Base-by-base conservation (phyloP, 78 protist species). In the Paratrimastix pyriformis region DNA sequence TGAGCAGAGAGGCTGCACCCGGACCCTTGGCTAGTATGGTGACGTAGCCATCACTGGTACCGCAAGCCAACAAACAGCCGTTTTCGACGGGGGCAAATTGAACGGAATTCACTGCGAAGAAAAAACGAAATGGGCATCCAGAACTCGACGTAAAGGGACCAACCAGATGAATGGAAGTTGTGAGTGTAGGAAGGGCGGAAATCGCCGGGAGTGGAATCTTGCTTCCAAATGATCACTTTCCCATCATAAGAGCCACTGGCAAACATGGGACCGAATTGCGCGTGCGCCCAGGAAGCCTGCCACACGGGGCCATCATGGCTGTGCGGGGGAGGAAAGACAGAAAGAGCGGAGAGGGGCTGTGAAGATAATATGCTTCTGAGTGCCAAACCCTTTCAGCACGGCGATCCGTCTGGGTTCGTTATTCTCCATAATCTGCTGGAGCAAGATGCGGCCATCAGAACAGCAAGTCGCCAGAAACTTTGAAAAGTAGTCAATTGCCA, bases 201-300 rank as follows among this genome's bases (percentile, higher is more conserved):
- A n/a, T n/a, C n/a, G n/a, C n/a, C n/a, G n/a, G n/a, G n/a, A n/a
- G n/a, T n/a, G n/a, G n/a, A n/a, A n/a, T n/a, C n/a, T 64, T 70
- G 75, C 58, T 83, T 85, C 98, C 98, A 94, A n/a, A 96, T 76
- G 44, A 90, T 73, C 21, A 94, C 94, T 40, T 78, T 84, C n/a
- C 87, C 42, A 76, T 96, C 99, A 72, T 93, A 90, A 18, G 93
- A 82, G 74, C 96, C 89, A 37, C 97, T 86, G 5, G 98, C 98
- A 24, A 96, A 78, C n/a, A 93, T 48, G 77, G 35, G 81, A 39
- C 98, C 98, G 57, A 84, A 94, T 78, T 88, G 76, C 39, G 99
- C 98, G 74, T 93, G 97, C 1, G 96, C 98, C 99, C 99, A 96
- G 1, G 94, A 83, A 21, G 92, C 93, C 65, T 81, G 92, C 99